Evolutionary conservation across 2,329 filamentous ascomycete genomes (phyloP), one percentile per base, ranked within the genome.

Genomic region (Aspergillus hiratsukae): DNA sequence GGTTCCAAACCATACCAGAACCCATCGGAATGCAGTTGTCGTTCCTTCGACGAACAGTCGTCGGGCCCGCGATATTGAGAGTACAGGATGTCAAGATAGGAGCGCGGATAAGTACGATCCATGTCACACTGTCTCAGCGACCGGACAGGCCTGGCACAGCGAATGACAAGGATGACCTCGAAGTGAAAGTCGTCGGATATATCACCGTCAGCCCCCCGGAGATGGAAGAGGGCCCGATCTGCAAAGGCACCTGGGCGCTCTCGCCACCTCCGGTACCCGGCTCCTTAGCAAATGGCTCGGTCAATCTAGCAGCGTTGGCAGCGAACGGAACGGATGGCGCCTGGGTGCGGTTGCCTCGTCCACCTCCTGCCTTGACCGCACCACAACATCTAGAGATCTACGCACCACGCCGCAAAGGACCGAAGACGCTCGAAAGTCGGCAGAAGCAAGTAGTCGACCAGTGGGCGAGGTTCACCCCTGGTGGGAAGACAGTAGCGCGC

Each of bases 121-220:
- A 86, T 64, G 75, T 87, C 55, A 79, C 79, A 9, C 78, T 87
- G 7, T 65, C 64, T 7, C 72, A 73, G 55, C 37, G 14, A 29
- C 29, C 65, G 69, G 31, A 57, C 48, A 27, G 56, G 65, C 27
- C 31, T 37, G 14, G 53, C 57, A 17, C 31, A 17, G 31, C 31
- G 14, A 5, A 31, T 27, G 5, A 14, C 31, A 27, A 54, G 7
- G n/a, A 27, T 43, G 37, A 41, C 23, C 41, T 75, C 23, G 80
- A 82, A 52, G 80, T 85, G 61, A 84, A 86, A 68, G 80, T 88
- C 29, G 78, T 85, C 40, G 83, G 79, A 23, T 87, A 88, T 68
- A 77, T 87, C 56, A 89, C 85, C 7, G 81, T 88, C 61, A 66
- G 64, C 28, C 52, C 46, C 4, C 52, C 52, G 1, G 46, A 45